Base-by-base conservation (phyloP, 2,329 filamentous ascomycete species). In the Botrytis aclada region DNA sequence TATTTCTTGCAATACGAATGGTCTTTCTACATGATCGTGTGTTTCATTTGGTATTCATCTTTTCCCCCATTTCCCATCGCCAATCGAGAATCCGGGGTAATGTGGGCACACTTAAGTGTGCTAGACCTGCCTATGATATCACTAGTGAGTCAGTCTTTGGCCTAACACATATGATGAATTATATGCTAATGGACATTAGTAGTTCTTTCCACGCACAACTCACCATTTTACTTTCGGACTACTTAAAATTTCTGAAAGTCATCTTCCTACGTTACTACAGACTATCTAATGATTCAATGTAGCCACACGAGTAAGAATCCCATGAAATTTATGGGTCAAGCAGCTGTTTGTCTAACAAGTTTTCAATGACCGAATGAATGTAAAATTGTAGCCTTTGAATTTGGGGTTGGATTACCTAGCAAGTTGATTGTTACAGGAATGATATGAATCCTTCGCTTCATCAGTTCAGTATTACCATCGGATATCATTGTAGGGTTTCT, bases 21-120 rank as follows among this genome's bases (percentile, higher is more conserved):
- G 0, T 54, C 12, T 54, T 12, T 54, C 47, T n/a, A 14, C 12
- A 0, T 51, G 25, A n/a, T n/a, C 7, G 8, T 3, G 25, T 16
- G 12, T n/a, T 16, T 54, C 12, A 6, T 16, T n/a, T 54, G 47
- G n/a, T 54, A 12, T n/a, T 54, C 47, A 54, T n/a, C 12, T n/a
- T n/a, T 54, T 14, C 25, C 5, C 12, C 12, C n/a, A 16, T 54
- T 16, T 7, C n/a, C 0, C 4, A n/a, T n/a, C 5, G 1, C 12
- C 25, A 54, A 54, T n/a, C 5, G 25, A 25, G 3, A 60, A 25
- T 60, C 32, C 14, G 56, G 32, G 32, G 32, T 25, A 60, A 25
- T 25, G 20, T 37, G 20, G 56, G 20, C 6, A 37, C 12, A 60
- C 25, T 60, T 14, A 25, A 20, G 12, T 22, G 3, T 32, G n/a